Evolutionary conservation across 805 yeast species (phyloP).

Genomic region (Sugiyamaella valdiviana): DNA sequence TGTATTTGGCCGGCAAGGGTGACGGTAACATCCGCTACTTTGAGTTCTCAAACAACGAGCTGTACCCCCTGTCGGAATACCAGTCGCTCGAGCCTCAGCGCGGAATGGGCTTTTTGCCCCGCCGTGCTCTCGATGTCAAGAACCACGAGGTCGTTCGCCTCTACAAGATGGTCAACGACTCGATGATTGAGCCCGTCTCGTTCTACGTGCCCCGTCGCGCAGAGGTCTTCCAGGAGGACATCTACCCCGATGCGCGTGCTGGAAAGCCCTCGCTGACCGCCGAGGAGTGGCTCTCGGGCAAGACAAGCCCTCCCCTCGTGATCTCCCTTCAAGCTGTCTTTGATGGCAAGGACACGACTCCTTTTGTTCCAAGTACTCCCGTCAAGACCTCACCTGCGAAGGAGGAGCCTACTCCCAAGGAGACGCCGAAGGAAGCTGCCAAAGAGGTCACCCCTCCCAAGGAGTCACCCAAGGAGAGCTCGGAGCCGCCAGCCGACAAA

Average conservation of each 20-base stretch:
- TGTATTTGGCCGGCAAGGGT: constrained; percentile 94
- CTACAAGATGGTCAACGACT: constrained; percentile 84
- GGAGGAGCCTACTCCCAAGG: constrained; percentile 1
- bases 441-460: constrained; percentile 26
- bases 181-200: constrained; percentile 80
- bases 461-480: constrained; percentile 33
- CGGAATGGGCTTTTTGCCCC: constrained; percentile 89
- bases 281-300: constrained; percentile 73
- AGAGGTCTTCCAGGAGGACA: constrained; percentile 87
- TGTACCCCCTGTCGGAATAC: constrained; percentile 81
- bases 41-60: constrained; percentile 79
- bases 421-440: constrained; percentile 8
- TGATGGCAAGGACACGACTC: constrained; percentile 59
- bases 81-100: constrained; percentile 90
- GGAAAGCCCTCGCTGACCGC: constrained; percentile 71
- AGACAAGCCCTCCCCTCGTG: constrained; percentile 71
- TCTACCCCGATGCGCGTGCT: constrained; percentile 87
- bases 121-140: constrained; percentile 65
- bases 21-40: constrained; percentile 95
- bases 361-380: constrained; percentile 22
- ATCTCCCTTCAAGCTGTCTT: constrained; percentile 68
- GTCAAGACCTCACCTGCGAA: neutral
- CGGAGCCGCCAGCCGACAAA: neutral
- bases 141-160: constrained; percentile 80
- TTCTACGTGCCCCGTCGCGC: constrained; percentile 92